A percentile compares a stretch with the other conserved stretches of the same genome.
These are phyloP conservation scores for Grosmannia huntii DNA, from an alignment of 2,329 filamentous ascomycete species.

Conservation along the genomic window DNA sequence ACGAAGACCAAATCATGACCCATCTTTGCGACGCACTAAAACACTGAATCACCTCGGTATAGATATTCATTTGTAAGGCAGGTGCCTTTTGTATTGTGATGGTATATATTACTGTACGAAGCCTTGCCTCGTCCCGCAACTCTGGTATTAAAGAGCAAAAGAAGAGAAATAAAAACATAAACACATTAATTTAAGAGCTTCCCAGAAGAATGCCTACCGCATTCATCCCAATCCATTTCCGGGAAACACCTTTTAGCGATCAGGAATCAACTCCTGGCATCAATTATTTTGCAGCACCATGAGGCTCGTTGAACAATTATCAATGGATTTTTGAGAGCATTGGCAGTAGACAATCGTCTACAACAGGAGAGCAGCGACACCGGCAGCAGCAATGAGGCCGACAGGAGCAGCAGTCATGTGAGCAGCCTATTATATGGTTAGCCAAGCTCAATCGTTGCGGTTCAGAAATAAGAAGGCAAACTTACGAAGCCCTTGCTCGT, in stretches of 20 bases:
- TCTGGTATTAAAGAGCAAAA: constrained; percentile 1
- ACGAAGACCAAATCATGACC: too few relatives aligned
- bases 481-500: constrained; percentile 14
- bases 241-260: neutral
- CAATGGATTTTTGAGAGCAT: neutral
- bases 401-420: constrained; percentile 31
- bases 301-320: neutral
- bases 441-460: neutral
- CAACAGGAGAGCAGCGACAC: constrained; percentile 34
- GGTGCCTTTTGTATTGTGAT: neutral
- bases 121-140: neutral
- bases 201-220: neutral
- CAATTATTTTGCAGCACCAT: neutral
- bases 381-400: constrained; percentile 35
- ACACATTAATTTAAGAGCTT: constrained; percentile 1
- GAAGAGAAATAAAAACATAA: neutral
- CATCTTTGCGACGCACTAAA: too few relatives aligned
- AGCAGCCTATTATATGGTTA: constrained; percentile 17
- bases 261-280: neutral
- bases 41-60: neutral
- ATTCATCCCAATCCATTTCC: neutral
- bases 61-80: neutral
- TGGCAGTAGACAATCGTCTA: constrained; percentile 18
- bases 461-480: neutral
- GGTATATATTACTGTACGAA: neutral